Evolutionary conservation across 306 rosid genomes (phyloP), one percentile per base, ranked within the genome.

Genomic region (Sophora flavescens): DNA sequence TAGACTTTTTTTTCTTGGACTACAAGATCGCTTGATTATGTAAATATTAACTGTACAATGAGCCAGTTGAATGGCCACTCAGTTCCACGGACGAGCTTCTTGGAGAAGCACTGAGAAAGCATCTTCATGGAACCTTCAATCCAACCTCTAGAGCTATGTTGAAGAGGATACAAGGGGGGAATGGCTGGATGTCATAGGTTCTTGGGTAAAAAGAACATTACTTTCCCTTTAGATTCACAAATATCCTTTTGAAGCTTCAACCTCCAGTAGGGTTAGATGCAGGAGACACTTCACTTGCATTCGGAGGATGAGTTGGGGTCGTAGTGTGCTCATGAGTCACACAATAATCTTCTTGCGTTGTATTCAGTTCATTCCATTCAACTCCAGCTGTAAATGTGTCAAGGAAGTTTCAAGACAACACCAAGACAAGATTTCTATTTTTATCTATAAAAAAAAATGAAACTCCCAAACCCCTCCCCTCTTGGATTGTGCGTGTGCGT

Each of bases 361-460:
- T 59, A 26, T 78, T 75, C 72, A 95, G 82, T 68, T 84, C 90
- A 68, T 86, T 89, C 98, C 98, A 95, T 56, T 85, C 96, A 68
- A 89, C 88, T 45, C 77, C 89, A 54, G 93, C 96, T 92, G 87
- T 36, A 63, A 66, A 75, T 54, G 62, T 65, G 86, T 84, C 70
- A 90, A 93, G 86, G 81, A 82, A 80, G 51, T 72, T 63, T 72
- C 74, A 75, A 53, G 36, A 65, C 6, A 65, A 57, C 17, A 54
- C 9, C 26, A 77, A 36, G 64, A 57, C 22, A 15, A 53, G 69
- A 74, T 62, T 60, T 33, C 7, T 8, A 62, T 18, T 64, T 35
- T 18, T 44, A 0, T 1, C 39, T 36, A 22, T 3, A 0, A n/a
- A 65, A 28, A 63, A 2, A 44, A 68, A 44, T 63, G 45, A 51